Base-by-base conservation (phyloP, 148 eudicot species). In the Euryodendron excelsum region DNA sequence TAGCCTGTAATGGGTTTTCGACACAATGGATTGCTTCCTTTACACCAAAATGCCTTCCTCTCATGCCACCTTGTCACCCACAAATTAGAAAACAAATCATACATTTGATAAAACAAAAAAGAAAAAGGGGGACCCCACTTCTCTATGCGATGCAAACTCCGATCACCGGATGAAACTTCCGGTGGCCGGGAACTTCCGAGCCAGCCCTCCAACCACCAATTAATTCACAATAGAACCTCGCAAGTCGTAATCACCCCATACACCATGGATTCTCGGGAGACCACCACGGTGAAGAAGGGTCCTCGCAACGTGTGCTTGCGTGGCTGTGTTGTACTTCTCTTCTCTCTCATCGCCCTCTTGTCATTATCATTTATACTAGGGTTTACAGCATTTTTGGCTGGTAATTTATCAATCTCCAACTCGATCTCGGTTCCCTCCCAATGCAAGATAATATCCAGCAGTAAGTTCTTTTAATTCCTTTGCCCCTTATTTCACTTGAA, bases 351-450 rank as follows among this genome's bases (percentile, higher is more conserved):
- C 23, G 73, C 73, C 34, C 39, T 44, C 55, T 44, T 69, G 33
- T 44, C 20, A 20, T 14, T 69, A 3, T 69, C 55, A 2, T 25
- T 69, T 27, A 5, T 69, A 1, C 11, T 69, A 25, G 55, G 34
- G 55, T 44, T 69, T 27, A 20, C 27, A 12, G 73, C 73, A 3
- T 53, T 27, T 45, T 69, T 69, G 15, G 52, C 44, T 34, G 73
- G 73, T n/a, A 69, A 30, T 25, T 44, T n/a, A 45, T 47, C 73
- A 44, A 45, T 69, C 44, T 69, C 73, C 73, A 25, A 45, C 6
- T 34, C 73, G n/a, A 69, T 69, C 73, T 44, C 55, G 13, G 73
- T 69, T 69, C 33, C 73, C 55, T 69, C 73, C 31, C 73, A 45
- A 14, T 69, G 73, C 73, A 69, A 45, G 73, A 69, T 69, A 44